A percentile compares a stretch with the other conserved stretches of the same genome.
These are phyloP conservation scores for Brasilioporus rufonigricans DNA, from an alignment of 768 basidiomycete species.

Conservation along the genomic window DNA sequence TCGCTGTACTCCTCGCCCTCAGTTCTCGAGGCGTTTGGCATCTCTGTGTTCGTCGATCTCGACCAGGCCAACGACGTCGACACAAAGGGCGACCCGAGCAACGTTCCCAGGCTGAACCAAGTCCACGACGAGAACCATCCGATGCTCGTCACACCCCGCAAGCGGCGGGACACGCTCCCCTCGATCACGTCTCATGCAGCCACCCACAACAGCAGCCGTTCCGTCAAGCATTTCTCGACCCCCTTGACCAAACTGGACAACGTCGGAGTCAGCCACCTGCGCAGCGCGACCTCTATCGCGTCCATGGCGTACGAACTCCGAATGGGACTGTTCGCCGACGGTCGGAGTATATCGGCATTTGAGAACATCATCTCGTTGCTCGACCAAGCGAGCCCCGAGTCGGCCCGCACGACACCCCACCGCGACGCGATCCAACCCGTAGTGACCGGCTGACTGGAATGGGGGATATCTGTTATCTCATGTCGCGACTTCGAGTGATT, in stretches of 20 bases:
- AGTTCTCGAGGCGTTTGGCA: slow-evolving; percentile 17
- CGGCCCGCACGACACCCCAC: neutral
- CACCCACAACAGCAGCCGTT: neutral
- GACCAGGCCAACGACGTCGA: no score
- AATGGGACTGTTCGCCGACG: slow-evolving; percentile 25
- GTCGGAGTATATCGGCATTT: slow-evolving; percentile 22
- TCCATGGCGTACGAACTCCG: slow-evolving; percentile 28
- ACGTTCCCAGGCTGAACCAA: neutral
- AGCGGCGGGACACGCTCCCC: slow-evolving; percentile 15
- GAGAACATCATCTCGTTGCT: slow-evolving; percentile 28
- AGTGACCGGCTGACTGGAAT: slow-evolving; percentile 9
- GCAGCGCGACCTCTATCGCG: slow-evolving; percentile 22
- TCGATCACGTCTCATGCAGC: neutral
- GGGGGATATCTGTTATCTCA: neutral
- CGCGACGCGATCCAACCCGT: neutral
- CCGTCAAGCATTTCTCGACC: slow-evolving; percentile 16
- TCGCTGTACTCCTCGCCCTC: slow-evolving; percentile 17
- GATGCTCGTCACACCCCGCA: slow-evolving; percentile 4
- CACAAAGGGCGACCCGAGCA: neutral
- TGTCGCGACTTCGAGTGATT: neutral
- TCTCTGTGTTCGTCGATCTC: slow-evolving; percentile 14
- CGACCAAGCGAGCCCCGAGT: slow-evolving; percentile 25
- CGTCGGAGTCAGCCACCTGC: slow-evolving; percentile 9
- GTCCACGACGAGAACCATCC: slow-evolving; percentile 4
- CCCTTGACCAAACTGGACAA: slow-evolving; percentile 17